Evolutionary conservation across 495 filamentous ascomycete genomes (phyloP).

Genomic region (Physcia stellaris): DNA sequence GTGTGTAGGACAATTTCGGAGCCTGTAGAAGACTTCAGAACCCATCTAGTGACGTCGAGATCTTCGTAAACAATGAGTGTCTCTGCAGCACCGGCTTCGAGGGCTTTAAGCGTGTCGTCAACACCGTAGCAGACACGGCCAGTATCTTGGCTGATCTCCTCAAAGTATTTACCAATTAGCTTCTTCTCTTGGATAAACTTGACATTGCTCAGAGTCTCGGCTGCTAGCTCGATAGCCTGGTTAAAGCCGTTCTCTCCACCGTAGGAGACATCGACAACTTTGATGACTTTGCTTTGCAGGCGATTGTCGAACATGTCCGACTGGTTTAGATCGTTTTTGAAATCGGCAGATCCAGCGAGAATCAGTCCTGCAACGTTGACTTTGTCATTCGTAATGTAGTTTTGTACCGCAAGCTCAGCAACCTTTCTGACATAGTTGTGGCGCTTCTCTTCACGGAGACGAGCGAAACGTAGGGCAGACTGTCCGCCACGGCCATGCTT

Average conservation of each 20-base stretch:
- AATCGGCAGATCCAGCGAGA: conserved; percentile 92
- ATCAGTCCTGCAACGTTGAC: conserved; percentile 92
- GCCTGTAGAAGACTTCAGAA: conserved; percentile 63
- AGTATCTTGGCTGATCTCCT: conserved; percentile 94
- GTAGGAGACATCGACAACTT: conserved; percentile 96
- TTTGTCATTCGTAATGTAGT: conserved; percentile 96
- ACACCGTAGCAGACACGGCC: conserved; percentile 95
- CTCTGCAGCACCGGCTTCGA: conserved; percentile 91
- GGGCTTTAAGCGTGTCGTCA: conserved; percentile 93
- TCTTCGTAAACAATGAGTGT: conserved; percentile 97
- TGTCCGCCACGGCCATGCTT: conserved; percentile 99
- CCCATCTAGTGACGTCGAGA: conserved; percentile 82
- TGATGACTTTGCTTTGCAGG: conserved; percentile 89
- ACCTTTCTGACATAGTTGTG: conserved; percentile 99
- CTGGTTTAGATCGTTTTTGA: conserved; percentile 97
- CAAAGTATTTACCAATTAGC: conserved; percentile 94
- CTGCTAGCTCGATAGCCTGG: conserved; percentile 89
- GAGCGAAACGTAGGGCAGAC: conserved; percentile 95
- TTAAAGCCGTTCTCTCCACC: conserved; percentile 99
- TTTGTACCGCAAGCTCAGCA: conserved; percentile 91
- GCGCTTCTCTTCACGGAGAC: conserved; percentile 98
- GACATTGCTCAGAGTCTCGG: conserved; percentile 95
- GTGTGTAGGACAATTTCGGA: conserved; percentile 66
- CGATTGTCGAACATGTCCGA: conserved; percentile 94
- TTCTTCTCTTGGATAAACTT: conserved; percentile 99